Evolutionary conservation across 148 eudicot species (phyloP).

Genomic region (Heliamphora exappendiculata): DNA sequence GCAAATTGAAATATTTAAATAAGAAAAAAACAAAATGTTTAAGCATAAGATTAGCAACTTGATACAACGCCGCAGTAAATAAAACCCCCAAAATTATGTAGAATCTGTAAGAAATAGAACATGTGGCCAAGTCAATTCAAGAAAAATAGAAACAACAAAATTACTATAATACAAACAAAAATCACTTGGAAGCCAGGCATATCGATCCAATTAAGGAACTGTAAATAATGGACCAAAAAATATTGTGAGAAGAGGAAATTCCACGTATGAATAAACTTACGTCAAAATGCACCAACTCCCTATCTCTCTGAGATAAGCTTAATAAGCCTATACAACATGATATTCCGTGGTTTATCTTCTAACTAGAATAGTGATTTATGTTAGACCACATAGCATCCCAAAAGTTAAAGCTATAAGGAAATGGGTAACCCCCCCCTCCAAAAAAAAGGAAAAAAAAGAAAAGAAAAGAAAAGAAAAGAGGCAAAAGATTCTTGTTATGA

Average conservation of each 20-base stretch:
- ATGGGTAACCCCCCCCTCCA: no score
- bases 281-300: background rate
- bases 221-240: background rate
- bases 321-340: background rate
- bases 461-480: no score
- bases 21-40: background rate
- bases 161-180: background rate
- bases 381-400: background rate
- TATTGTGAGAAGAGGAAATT: background rate
- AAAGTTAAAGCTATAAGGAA: background rate
- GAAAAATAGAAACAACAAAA: background rate
- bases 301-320: background rate
- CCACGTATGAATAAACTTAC: background rate
- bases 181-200: background rate
- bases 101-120: background rate
- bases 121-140: background rate
- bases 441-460: no score
- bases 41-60: background rate
- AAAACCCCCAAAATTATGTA: background rate
- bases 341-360: background rate
- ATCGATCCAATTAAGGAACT: background rate
- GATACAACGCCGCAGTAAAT: background rate
- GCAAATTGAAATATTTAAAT: constrained; percentile 3
- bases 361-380: background rate
- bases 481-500: no score